A percentile compares a stretch with the other conserved stretches of the same genome.
These are phyloP conservation scores for Endothia cerciana DNA, from an alignment of 2,329 filamentous ascomycete genomes.

Conservation along the genomic window DNA sequence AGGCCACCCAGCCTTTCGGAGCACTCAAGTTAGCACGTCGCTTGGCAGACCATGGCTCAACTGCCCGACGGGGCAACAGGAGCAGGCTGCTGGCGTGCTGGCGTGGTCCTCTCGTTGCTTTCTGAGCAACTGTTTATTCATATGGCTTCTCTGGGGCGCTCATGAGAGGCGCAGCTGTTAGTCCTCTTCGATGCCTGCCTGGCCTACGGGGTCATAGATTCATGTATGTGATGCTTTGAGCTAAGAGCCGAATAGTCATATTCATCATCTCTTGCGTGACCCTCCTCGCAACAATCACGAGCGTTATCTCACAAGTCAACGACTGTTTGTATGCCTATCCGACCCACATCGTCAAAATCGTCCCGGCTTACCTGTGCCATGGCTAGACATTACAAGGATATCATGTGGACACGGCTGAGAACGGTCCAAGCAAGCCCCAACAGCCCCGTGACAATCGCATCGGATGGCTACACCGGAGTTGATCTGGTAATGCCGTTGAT, in stretches of 20 bases:
- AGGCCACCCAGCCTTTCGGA: neutral
- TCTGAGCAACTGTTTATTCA: constrained; percentile 16
- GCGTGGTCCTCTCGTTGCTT: constrained; percentile 15
- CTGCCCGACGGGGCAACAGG: constrained; percentile 24
- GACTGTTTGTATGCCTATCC: constrained; percentile 18
- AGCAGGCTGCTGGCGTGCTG: constrained; percentile 19
- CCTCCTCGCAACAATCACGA: constrained; percentile 20
- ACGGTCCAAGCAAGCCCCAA: neutral
- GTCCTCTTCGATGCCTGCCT: neutral
- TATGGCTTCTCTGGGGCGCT: constrained; percentile 27
- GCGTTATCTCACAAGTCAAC: constrained; percentile 21
- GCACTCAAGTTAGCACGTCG: neutral
- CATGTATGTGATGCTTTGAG: neutral
- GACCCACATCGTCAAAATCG: neutral
- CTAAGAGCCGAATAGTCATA: constrained; percentile 16
- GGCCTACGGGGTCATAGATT: neutral
- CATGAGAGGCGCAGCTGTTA: constrained; percentile 27
- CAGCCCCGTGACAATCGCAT: constrained; percentile 13
- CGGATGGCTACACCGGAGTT: constrained; percentile 11
- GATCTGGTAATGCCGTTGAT: constrained; percentile 17
- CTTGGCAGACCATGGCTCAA: constrained; percentile 22
- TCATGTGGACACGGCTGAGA: constrained; percentile 21
- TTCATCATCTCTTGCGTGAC: constrained; percentile 18
- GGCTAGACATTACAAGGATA: constrained; percentile 25
- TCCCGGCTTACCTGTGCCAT: constrained; percentile 1